Evolutionary conservation across 2,329 filamentous ascomycete species (phyloP).

Genomic region (Colletotrichum scovillei): DNA sequence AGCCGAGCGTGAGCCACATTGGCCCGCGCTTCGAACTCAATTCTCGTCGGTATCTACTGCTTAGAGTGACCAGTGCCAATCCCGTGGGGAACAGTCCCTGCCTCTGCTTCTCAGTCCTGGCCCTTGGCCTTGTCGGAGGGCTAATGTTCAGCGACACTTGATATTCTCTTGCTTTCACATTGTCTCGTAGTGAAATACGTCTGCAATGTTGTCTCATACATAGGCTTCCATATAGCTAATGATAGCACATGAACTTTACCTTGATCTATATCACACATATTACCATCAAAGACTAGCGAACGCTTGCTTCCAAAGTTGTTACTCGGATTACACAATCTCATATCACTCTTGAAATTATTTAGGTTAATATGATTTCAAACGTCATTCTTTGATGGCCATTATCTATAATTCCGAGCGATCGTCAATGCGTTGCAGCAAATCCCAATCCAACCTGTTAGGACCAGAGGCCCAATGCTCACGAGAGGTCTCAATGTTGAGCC

Average conservation of each 20-base stretch:
- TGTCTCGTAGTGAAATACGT: too few relatives aligned
- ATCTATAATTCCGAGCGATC: slow-evolving; percentile 4
- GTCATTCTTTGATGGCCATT: neutral
- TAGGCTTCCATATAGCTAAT: neutral
- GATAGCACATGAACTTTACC: neutral
- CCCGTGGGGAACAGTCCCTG: too few relatives aligned
- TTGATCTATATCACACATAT: neutral
- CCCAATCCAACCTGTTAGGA: neutral
- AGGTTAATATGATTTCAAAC: neutral
- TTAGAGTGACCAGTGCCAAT: neutral
- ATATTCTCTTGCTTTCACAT: too few relatives aligned
- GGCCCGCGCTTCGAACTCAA: neutral
- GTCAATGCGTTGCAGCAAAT: neutral
- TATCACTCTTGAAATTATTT: neutral
- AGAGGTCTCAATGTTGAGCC: neutral
- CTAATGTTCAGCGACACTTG: neutral
- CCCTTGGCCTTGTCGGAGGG: neutral
- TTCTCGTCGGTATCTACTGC: neutral
- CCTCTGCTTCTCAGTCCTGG: neutral
- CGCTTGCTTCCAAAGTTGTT: neutral
- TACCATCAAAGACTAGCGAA: neutral
- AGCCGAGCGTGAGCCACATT: neutral
- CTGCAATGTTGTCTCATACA: too few relatives aligned
- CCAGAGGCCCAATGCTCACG: neutral
- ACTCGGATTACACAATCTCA: neutral